Base-by-base conservation (phyloP, 1,284 basidiomycete species). In the Polyporus tsugae region DNA sequence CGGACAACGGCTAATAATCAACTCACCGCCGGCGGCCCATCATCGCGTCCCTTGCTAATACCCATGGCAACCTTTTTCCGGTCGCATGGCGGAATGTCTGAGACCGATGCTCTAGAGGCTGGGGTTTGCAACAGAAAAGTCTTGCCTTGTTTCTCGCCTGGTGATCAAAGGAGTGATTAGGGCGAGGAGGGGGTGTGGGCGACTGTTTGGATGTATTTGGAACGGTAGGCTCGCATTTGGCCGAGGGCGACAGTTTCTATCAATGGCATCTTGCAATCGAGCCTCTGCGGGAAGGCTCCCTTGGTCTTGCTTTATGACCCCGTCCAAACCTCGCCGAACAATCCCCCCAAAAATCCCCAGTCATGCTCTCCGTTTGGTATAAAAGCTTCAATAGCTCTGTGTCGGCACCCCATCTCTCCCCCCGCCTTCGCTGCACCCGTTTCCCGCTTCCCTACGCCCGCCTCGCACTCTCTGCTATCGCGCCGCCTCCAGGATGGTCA, bases 191-290 rank as follows among this genome's bases (percentile, higher is more conserved):
- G 60, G 33, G 41, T 60, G 69, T 69, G 58, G 67, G 72, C 68
- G 72, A 65, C 55, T 73, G 70, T 71, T 73, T 71, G 66, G 42
- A 13, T 36, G 33, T 73, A 33, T 73, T 73, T 73, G 72, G 52
- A 42, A 63, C 52, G 66, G 68, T 71, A 65, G 72, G 66, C 68
- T 46, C 53, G 49, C 19, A 46, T 73, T 73, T 73, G 72, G 68
- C 64, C n/a, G 42, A 39, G n/a, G 13, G 46, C 33, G 60, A 71
- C 59, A 71, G 46, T 15, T 70, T 46, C 72, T 68, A 52, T 53
- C 17, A 64, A 42, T 44, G 68, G 72, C 70, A 73, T 64, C 36
- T 62, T 52, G 68, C 72, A 69, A 73, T 73, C 70, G 22, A 52
- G 68, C 62, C 65, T 33, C 61, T 38, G 62, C 57, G 11, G 33